A percentile compares a stretch with the other conserved stretches of the same genome.
phyloP scores from a whole-genome alignment of 2,329 filamentous ascomycete genomes.

The Fusarium armeniacum region DNA sequence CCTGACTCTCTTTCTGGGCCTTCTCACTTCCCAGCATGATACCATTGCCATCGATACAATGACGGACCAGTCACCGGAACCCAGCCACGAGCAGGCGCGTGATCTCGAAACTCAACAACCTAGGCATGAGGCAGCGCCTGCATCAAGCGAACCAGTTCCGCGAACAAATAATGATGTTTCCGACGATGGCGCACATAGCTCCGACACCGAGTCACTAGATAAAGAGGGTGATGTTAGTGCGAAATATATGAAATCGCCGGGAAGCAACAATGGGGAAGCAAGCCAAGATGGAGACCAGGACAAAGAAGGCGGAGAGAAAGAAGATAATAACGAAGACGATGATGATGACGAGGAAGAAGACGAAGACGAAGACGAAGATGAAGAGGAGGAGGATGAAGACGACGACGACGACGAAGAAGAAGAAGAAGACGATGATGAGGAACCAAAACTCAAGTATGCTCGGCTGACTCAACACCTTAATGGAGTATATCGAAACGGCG shows the following conservation, averaged over 20 bases:
- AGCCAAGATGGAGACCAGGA: slow-evolving; percentile 36
- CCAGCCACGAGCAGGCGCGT: slow-evolving; percentile 49
- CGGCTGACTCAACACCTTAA: slow-evolving; percentile 85
- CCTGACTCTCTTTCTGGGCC: slow-evolving; percentile 30
- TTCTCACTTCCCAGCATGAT: slow-evolving; percentile 50
- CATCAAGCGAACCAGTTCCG: slow-evolving; percentile 16
- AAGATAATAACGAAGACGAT: slow-evolving; percentile 44
- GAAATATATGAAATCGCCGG: slow-evolving; percentile 25
- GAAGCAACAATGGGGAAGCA: slow-evolving; percentile 41
- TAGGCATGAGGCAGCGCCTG: slow-evolving; percentile 39
- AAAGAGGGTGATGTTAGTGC: slow-evolving; percentile 5
- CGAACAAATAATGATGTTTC: slow-evolving; percentile 14
- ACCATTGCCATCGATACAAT: slow-evolving; percentile 53
- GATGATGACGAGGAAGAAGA: slow-evolving; percentile 52
- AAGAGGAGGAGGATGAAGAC: slow-evolving; percentile 76
- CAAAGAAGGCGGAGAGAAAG: slow-evolving; percentile 28
- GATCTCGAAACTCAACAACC: slow-evolving; percentile 37
- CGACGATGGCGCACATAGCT: slow-evolving; percentile 52
- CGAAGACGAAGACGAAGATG: slow-evolving; percentile 64
- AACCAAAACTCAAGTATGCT: slow-evolving; percentile 93
- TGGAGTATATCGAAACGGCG: slow-evolving; percentile 90
- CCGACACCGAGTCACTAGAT: slow-evolving; percentile 52
- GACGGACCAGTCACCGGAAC: slow-evolving; percentile 59
- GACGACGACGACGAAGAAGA: slow-evolving; percentile 73
- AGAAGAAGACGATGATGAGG: slow-evolving; percentile 79